Base-by-base conservation (phyloP, 352 stramenopile genomes). In the Pythium sukuiense region DNA sequence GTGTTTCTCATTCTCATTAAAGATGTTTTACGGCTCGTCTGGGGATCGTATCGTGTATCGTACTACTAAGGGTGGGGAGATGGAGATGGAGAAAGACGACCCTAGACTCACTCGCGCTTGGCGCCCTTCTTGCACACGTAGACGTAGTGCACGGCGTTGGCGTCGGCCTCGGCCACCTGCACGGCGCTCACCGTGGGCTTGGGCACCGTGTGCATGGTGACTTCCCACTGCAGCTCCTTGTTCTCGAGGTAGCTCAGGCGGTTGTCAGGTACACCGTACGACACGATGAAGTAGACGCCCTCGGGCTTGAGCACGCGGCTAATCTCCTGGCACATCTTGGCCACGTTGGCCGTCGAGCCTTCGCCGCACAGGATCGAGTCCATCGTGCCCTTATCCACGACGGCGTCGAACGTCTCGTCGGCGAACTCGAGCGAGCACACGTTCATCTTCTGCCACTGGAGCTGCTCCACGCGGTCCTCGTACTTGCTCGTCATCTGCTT, bases 401-500 rank as follows among this genome's bases (percentile, higher is more conserved):
- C 92, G 6, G 90, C 82, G 75, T 99, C 92, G 69, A 97, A 99
- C 49, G 90, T 93, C 65, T 98, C 91, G 71, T 99, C 95, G 2
- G 88, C 86, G 74, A 98, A 98, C 61, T 98, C 93, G 18, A 99
- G 76, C 59, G 85, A 86, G 63, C 83, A 96, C 49, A 95, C 89
- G 74, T 99, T 98, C 96, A 99, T 99, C 73, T 90, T 90, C 72
- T 98, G 89, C 93, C 93, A 99, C 63, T 90, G 84, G 27, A 99
- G 74, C 57, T 87, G 81, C 66, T 96, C 87, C 14, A 78, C 71
- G 58, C 93, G 97, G 65, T 98, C 95, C 69, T 96, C 86, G 76
- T 97, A 94, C 76, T 96, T 95, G 70, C 93, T 78, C 37, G 73
- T 71, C 96, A 99, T 98, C 69, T 98, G 93, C 70, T 98, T 92